Percentiles rank a stretch among this genome's conserved stretches.
Conservation (phyloP, 768 basidiomycete genomes). For the Mycena latifolia region DNA sequence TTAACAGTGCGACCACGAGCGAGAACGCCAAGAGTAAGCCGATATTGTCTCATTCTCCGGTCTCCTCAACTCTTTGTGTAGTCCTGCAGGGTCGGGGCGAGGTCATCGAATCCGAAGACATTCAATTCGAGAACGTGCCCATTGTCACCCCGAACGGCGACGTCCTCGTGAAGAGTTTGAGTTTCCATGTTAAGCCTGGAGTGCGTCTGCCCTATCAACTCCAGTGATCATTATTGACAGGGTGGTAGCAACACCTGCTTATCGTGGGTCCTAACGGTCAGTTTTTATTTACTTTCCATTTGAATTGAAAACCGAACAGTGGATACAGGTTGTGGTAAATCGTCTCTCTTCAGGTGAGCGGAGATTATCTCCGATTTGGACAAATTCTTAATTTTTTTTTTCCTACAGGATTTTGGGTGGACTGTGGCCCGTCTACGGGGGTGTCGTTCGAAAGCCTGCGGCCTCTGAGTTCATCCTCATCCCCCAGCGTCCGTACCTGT, state of each 20-base stretch:
- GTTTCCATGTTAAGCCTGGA: slow-evolving; percentile 91
- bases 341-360: slow-evolving; percentile 84
- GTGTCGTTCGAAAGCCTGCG: slow-evolving; percentile 90
- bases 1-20: slow-evolving; percentile 77
- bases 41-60: background rate
- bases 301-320: slow-evolving; percentile 6
- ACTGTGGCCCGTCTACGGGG: slow-evolving; percentile 80
- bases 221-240: slow-evolving; percentile 9
- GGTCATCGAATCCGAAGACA: slow-evolving; percentile 88
- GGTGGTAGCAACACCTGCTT: slow-evolving; percentile 86
- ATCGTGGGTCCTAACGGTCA: slow-evolving; percentile 95
- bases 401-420: slow-evolving; percentile 72
- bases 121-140: slow-evolving; percentile 92
- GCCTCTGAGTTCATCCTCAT: slow-evolving; percentile 93
- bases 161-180: slow-evolving; percentile 84
- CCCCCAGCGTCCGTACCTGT: slow-evolving; percentile 96
- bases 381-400: background rate
- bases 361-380: background rate
- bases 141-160: slow-evolving; percentile 98
- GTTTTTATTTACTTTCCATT: slow-evolving; percentile 12
- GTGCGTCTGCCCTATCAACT: slow-evolving; percentile 53
- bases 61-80: slow-evolving; percentile 44
- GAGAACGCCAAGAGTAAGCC: slow-evolving; percentile 82
- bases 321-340: slow-evolving; percentile 82
- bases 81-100: slow-evolving; percentile 85